These are phyloP conservation scores for Globisporangium uncinulatum DNA, from an alignment of 352 stramenopile genomes.

Conservation along the genomic window DNA sequence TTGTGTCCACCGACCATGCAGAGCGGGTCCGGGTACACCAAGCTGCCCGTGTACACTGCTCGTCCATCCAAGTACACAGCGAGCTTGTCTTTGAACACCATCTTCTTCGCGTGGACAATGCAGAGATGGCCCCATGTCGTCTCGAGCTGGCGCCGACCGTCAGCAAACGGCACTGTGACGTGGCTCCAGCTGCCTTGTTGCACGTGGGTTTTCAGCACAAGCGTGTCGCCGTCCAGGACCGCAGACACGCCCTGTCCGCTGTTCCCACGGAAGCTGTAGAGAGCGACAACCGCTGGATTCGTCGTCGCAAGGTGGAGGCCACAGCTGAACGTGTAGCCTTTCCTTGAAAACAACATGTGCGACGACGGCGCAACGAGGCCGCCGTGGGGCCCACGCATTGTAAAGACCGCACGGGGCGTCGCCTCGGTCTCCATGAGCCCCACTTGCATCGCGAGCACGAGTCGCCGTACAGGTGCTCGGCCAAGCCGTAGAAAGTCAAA, in stretches of 20 bases:
- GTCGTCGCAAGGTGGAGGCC: conserved; percentile 41
- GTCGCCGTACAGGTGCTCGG: conserved; percentile 27
- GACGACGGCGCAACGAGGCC: conserved; percentile 59
- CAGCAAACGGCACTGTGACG: conserved; percentile 50
- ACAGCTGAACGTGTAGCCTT: conserved; percentile 70
- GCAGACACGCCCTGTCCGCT: conserved; percentile 69
- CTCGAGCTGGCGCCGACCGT: conserved; percentile 44
- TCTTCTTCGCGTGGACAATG: conserved; percentile 82
- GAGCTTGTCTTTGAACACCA: conserved; percentile 88
- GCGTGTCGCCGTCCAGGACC: conserved; percentile 37
- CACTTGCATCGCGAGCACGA: conserved; percentile 59
- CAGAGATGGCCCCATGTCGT: conserved; percentile 63
- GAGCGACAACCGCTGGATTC: conserved; percentile 23
- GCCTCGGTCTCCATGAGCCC: conserved; percentile 45
- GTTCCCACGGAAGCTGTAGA: conserved; percentile 76
- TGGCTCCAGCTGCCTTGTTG: conserved; percentile 38
- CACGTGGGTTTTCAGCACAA: conserved; percentile 54
- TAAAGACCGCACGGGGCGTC: conserved; percentile 62
- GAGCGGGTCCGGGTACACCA: conserved; percentile 69
- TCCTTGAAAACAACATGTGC: conserved; percentile 61
- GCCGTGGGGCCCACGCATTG: conserved; percentile 52
- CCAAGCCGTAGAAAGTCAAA: conserved; percentile 71
- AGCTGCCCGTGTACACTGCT: conserved; percentile 48
- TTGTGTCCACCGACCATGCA: conserved; percentile 68
- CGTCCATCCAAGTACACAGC: conserved; percentile 62